A percentile compares a stretch with the other conserved stretches of the same genome.
phyloP scores from a whole-genome alignment of 768 basidiomycete genomes.

The Rhizopogon vulgaris region DNA sequence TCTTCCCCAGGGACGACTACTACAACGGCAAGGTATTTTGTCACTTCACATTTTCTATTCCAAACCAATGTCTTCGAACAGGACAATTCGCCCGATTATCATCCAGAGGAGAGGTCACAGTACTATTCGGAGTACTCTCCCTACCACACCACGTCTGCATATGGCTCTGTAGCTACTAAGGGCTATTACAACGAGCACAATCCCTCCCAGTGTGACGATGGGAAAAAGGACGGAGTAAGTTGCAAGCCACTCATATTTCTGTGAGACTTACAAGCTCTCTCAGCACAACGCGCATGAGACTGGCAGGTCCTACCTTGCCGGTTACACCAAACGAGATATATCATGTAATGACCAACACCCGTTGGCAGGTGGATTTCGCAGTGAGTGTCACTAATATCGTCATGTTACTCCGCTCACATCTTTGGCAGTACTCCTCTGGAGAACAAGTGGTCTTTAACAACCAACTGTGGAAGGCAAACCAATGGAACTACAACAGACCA shows the following conservation, averaged over 20 bases:
- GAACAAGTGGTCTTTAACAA: slow-evolving; percentile 14
- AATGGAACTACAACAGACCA: slow-evolving; percentile 20
- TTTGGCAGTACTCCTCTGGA: slow-evolving; percentile 18
- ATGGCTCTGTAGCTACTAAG: neutral
- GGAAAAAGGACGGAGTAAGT: too few species aligned
- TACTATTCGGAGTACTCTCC: too few species aligned
- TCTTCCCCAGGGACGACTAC: too few species aligned
- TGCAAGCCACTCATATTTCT: neutral
- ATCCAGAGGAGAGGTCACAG: too few species aligned
- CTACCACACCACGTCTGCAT: neutral
- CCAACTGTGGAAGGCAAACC: slow-evolving; percentile 17
- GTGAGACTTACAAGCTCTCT: neutral
- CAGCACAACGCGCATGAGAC: neutral
- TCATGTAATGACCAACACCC: neutral
- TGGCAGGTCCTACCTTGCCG: too few species aligned
- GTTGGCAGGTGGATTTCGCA: slow-evolving; percentile 19
- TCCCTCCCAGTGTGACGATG: neutral
- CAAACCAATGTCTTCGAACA: too few species aligned
- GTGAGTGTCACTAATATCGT: neutral
- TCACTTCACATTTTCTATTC: too few species aligned
- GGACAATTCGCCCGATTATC: too few species aligned
- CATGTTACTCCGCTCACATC: neutral
- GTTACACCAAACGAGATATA: too few species aligned
- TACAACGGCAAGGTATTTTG: too few species aligned
- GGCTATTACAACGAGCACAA: neutral